A percentile compares a stretch with the other conserved stretches of the same genome.
Evolutionary conservation across 1,139 yeast genomes (phyloP).

Genomic region (Yamadazyma triangularis): DNA sequence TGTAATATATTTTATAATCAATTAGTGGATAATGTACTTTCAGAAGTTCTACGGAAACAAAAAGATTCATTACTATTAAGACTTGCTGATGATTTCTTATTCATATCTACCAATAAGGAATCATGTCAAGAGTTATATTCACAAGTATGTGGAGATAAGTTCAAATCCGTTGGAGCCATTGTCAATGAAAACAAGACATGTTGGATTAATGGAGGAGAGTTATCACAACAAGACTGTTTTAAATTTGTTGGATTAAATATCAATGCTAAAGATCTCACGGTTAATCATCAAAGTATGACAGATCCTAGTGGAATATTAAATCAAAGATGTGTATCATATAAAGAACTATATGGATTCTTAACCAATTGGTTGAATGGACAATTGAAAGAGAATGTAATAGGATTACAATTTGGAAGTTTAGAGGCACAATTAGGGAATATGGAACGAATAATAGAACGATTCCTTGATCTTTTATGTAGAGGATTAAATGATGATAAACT

Average conservation of each 20-base stretch:
- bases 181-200: constrained; percentile 56
- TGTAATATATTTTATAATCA: constrained; percentile 74
- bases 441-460: constrained; percentile 4
- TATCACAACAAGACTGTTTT: constrained; percentile 5
- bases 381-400: constrained; percentile 10
- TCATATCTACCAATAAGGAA: constrained; percentile 44
- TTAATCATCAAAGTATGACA: constrained; percentile 6
- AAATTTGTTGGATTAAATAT: constrained; percentile 33
- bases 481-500: background rate
- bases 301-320: constrained; percentile 10
- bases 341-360: constrained; percentile 10
- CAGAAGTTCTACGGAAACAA: constrained; percentile 17
- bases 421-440: constrained; percentile 9
- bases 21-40: constrained; percentile 45
- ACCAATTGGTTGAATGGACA: constrained; percentile 15
- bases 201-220: constrained; percentile 9
- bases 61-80: constrained; percentile 47
- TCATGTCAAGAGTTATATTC: constrained; percentile 17
- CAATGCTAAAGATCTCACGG: constrained; percentile 14
- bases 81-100: constrained; percentile 81
- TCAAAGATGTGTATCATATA: constrained; percentile 14
- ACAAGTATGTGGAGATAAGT: constrained; percentile 25
- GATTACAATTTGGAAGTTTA: constrained; percentile 8
- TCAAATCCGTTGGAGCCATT: constrained; percentile 50
- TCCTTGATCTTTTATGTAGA: constrained; percentile 4